Evolutionary conservation across 2,329 filamentous ascomycete species (phyloP).

Genomic region (Nothomitra cinnamomea): DNA sequence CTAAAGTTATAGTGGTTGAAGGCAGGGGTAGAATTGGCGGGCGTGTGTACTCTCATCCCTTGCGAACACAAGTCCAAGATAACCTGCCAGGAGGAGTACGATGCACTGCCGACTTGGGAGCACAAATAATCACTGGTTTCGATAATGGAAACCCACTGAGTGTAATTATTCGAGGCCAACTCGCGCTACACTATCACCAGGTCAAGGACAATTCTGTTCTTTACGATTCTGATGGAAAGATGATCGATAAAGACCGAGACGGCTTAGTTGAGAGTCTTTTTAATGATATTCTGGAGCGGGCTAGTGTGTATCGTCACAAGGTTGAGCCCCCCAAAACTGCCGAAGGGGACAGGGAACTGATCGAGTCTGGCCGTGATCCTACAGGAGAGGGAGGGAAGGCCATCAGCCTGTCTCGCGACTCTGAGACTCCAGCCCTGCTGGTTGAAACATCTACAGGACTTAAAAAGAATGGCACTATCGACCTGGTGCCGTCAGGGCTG

Average conservation of each 20-base stretch:
- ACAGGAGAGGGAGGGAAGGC: slow-evolving; percentile 51
- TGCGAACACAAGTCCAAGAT: slow-evolving; percentile 40
- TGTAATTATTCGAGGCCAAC: slow-evolving; percentile 74
- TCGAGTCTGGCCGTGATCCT: slow-evolving; percentile 70
- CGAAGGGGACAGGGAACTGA: slow-evolving; percentile 65
- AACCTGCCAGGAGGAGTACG: slow-evolving; percentile 35
- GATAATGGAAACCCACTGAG: slow-evolving; percentile 90
- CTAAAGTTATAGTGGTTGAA: slow-evolving; percentile 67
- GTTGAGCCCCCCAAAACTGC: slow-evolving; percentile 50
- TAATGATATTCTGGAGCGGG: slow-evolving; percentile 84
- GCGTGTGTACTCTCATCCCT: slow-evolving; percentile 72
- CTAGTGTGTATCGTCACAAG: slow-evolving; percentile 79
- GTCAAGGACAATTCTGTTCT: slow-evolving; percentile 69
- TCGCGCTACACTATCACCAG: slow-evolving; percentile 71
- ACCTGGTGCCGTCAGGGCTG: slow-evolving; percentile 45
- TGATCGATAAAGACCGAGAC: slow-evolving; percentile 66
- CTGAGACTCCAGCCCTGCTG: slow-evolving; percentile 19
- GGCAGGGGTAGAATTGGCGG: slow-evolving; percentile 77
- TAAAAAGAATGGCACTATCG: slow-evolving; percentile 26
- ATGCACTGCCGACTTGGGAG: slow-evolving; percentile 88
- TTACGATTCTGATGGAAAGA: slow-evolving; percentile 65
- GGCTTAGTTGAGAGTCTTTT: slow-evolving; percentile 78
- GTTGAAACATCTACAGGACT: slow-evolving; percentile 7
- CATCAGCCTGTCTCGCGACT: slow-evolving; percentile 43
- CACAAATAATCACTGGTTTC: slow-evolving; percentile 96